Evolutionary conservation across 1,139 yeast species (phyloP), one percentile per base, ranked within the genome.

Genomic region (Blastobotrys illinoisensis): DNA sequence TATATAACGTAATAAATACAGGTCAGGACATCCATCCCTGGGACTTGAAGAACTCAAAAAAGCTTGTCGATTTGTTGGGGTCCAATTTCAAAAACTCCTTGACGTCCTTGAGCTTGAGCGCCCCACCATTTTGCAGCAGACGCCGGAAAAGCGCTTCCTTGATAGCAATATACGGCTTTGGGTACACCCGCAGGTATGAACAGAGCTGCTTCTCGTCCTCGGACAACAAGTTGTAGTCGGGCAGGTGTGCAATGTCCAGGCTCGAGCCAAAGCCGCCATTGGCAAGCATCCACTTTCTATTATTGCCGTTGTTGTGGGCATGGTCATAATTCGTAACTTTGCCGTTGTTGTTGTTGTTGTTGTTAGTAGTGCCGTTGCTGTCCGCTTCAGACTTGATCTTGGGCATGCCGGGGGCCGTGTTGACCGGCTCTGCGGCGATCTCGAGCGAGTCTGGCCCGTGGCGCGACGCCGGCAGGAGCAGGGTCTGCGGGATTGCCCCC

Each of bases 61-160:
- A 87, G 67, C 86, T 83, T 23, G 89, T 84, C 1, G 96, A 89
- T 70, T 93, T 93, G 62, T 81, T 80, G 26, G 89, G 86, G 66
- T 95, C 99, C 56, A 93, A 85, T 65, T 89, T 88, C 56, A 89
- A 73, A 56, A 90, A 74, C 59, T 86, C 96, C 62, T 91, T 79
- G 7, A 96, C 95, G 48, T 87, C 86, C 66, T 88, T 86, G 72
- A 87, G 86, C 73, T 88, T 88, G 65, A 93, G 71, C 5, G 79
- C 72, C 7, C 98, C 98, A 48, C 95, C 95, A 48, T 88, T 85
- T 61, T 88, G 83, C 44, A 91, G 75, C 26, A 95, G 82, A 67
- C 91, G 97, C 63, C 95, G 81, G 77, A 93, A 89, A 56, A 93
- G 72, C n/a, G 90, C 85, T 67, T 89, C 96, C 67, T 93, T 93